Evolutionary conservation across 345 rosid species (phyloP), one percentile per base, ranked within the genome.

Genomic region (Salix brachista): DNA sequence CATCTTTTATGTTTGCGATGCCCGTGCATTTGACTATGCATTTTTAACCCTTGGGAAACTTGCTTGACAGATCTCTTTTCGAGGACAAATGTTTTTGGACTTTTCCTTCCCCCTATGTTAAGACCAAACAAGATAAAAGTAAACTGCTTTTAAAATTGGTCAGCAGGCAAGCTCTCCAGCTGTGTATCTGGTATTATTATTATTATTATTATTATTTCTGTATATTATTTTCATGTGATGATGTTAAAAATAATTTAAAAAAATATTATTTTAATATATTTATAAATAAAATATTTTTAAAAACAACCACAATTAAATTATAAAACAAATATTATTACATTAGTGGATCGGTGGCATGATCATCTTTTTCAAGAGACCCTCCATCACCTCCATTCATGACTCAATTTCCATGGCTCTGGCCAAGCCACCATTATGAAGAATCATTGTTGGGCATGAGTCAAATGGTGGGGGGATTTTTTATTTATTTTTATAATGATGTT

Each of bases 381-480:
- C 23, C 16, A 6, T 9, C 7, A 0, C 23, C 41, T 32, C 5
- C 23, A 72, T 58, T n/a, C 7, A 34, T 26, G 46, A 32, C 48
- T 69, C 39, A 21, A 58, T 58, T 56, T 14, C 8, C 25, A 17
- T 16, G 37, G 44, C 23, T 23, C n/a, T 74, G 64, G 28, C 46
- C 46, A 48, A 13, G 18, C 69, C 60, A 66, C 77, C 77, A 78
- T 54, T 11, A 67, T 67, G 61, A 67, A 25, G 69, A 72, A 78
- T 67, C 58, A 73, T 73, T 58, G 72, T 8, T 23, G 61, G 73
- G 69, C 80, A 78, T 78, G 78, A 72, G 77, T 79, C 74, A 77
- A 81, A 76, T 76, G 67, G 52, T 77, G 71, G 80, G 82, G 73
- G 37, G 34, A 32, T 4, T 32, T 32, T 69, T 71, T 67, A 2